Base-by-base conservation (phyloP, 1,139 yeast species). In the Magnusiomyces sp. region DNA sequence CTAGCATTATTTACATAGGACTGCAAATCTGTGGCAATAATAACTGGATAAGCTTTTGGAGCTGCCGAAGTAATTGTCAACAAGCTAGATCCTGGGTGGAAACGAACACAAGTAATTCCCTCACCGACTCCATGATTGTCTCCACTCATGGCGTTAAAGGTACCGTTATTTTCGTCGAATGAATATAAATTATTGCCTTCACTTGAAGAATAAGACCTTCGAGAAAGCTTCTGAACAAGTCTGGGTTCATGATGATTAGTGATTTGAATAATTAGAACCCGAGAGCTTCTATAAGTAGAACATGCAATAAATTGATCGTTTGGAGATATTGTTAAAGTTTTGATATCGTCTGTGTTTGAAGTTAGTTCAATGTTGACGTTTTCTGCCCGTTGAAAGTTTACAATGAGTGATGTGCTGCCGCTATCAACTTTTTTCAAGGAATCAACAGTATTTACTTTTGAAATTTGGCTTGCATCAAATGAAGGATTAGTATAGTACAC, bases 61-160 rank as follows among this genome's bases (percentile, higher is more conserved):
- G 85, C 81, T 4, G 76, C 77, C 0, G 85, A 78, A 0, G 85
- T 76, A 5, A 81, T 72, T 14, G 80, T 74, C 75, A 81, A 73
- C 42, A 73, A 64, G 50, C 79, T 70, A 51, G 55, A 75, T 54
- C 79, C 70, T 0, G 84, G 85, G 63, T 81, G 80, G 64, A 89
- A 83, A 52, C 77, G 77, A n/a, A 86, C 70, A 55, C 83, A 87
- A 0, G 97, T 90, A 44, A 89, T 84, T 1, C 97, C 97, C 62
- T 90, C 97, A 2, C 61, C 54, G 53, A 86, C 92, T 62, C 83
- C 64, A 32, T 42, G 29, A 31, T 42, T 37, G 0, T 81, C 77
- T 23, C 29, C 29, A 23, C 7, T 23, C 6, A 23, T 5, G 29
- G 6, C 29, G 7, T 7, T 7, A 23, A 23, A 23, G 7, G 29